Evolutionary conservation across 768 basidiomycete genomes (phyloP).

Genomic region (Lactarius hatsudake): DNA sequence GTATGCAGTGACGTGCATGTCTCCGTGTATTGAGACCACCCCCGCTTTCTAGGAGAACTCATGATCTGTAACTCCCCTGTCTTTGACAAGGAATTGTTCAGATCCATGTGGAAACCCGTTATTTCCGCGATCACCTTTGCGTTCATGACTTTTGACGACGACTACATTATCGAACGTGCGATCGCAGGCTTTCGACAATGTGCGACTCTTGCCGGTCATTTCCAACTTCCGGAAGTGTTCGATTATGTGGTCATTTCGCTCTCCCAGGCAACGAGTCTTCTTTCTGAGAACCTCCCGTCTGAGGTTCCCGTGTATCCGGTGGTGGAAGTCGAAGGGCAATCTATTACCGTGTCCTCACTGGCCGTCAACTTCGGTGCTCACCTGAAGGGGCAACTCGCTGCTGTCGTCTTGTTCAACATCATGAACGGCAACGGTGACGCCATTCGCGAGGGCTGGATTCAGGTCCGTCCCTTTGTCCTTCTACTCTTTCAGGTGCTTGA

Average conservation of each 20-base stretch:
- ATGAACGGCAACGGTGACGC: conserved; percentile 95
- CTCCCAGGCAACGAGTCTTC: conserved; percentile 85
- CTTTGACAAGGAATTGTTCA: conserved; percentile 95
- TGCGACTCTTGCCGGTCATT: conserved; percentile 87
- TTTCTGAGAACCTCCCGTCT: conserved; percentile 67
- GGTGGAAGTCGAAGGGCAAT: conserved; percentile 86
- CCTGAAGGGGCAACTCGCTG: conserved; percentile 92
- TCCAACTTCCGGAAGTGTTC: conserved; percentile 90
- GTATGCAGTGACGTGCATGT: conserved; percentile 40
- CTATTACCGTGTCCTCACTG: conserved; percentile 85
- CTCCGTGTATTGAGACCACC: background rate
- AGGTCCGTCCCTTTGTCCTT: conserved; percentile 46
- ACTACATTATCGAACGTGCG: conserved; percentile 91
- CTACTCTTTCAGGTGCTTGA: conserved; percentile 8
- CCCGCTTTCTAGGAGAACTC: conserved; percentile 48
- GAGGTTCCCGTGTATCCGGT: conserved; percentile 83
- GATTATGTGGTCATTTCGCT: conserved; percentile 94
- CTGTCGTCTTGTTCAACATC: conserved; percentile 96
- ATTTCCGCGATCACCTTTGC: conserved; percentile 95
- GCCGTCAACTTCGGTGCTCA: conserved; percentile 94
- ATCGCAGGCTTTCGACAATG: conserved; percentile 97
- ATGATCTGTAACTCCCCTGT: conserved; percentile 74
- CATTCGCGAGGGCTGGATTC: conserved; percentile 91
- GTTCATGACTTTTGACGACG: conserved; percentile 94
- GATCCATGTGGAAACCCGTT: conserved; percentile 85